phyloP scores from a whole-genome alignment of 306 rosid genomes.

The Oemleria cerasiformis region DNA sequence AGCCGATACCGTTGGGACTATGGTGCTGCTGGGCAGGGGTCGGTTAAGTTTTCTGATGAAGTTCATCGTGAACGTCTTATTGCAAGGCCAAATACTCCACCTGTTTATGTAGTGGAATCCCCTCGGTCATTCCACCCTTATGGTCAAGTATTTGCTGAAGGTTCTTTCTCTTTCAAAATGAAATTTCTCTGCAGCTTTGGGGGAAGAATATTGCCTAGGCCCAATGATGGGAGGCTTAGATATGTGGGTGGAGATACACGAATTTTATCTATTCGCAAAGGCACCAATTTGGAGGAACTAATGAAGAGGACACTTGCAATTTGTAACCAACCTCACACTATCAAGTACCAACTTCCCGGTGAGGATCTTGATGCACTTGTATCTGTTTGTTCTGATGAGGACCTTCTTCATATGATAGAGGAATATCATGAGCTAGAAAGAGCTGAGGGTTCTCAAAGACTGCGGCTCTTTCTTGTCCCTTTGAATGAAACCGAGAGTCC shows the following conservation, averaged over 20 bases:
- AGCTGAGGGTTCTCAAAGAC: constrained; percentile 66
- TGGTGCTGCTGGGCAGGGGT: constrained; percentile 42
- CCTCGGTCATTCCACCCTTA: constrained; percentile 47
- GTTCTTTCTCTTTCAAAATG: constrained; percentile 49
- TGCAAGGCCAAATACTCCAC: constrained; percentile 36
- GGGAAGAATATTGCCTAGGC: constrained; percentile 84
- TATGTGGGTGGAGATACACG: constrained; percentile 93
- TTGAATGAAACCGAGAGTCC: constrained; percentile 68
- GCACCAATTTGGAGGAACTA: constrained; percentile 56
- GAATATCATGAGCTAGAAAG: constrained; percentile 82
- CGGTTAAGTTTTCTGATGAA: constrained; percentile 40
- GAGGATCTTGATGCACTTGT: constrained; percentile 97
- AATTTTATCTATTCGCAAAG: constrained; percentile 60
- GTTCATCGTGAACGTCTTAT: constrained; percentile 27
- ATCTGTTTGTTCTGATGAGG: constrained; percentile 90
- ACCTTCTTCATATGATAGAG: constrained; percentile 87
- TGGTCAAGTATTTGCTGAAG: constrained; percentile 44
- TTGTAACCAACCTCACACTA: constrained; percentile 64
- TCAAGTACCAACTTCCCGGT: constrained; percentile 95
- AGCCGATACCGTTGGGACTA: constrained; percentile 44
- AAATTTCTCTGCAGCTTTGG: constrained; percentile 94
- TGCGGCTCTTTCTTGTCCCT: constrained; percentile 79
- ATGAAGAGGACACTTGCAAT: constrained; percentile 60
- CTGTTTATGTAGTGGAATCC: constrained; percentile 40
- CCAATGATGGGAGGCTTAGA: constrained; percentile 78